Evolutionary conservation across 2,329 filamentous ascomycete genomes (phyloP).

Genomic region (Pezizomycotina sp.): DNA sequence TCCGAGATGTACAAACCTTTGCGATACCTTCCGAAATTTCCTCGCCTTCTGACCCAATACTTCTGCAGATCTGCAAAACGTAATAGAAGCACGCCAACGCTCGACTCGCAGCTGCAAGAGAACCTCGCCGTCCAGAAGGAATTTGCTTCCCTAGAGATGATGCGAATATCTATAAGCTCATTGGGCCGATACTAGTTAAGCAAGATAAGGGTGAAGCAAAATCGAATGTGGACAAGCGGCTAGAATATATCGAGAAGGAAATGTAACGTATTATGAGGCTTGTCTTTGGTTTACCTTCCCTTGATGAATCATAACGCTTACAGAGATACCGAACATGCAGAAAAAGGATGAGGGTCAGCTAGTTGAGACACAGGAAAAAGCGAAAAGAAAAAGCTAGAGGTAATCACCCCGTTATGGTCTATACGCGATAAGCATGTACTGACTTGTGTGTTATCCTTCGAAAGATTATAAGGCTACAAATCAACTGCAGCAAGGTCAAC

Average conservation of each 20-base stretch:
- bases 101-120: constrained; percentile 88
- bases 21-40: neutral
- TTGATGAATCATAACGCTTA: neutral
- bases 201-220: constrained; percentile 84
- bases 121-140: constrained; percentile 83
- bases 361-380: constrained; percentile 45
- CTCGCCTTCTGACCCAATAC: neutral
- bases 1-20: neutral
- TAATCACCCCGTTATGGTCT: constrained; percentile 28
- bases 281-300: neutral
- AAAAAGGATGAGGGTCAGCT: constrained; percentile 52
- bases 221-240: constrained; percentile 71
- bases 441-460: neutral
- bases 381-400: constrained; percentile 49
- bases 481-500: constrained; percentile 29
- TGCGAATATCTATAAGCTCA: constrained; percentile 87
- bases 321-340: constrained; percentile 29
- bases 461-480: constrained; percentile 34
- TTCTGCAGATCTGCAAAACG: constrained; percentile 54
- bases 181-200: constrained; percentile 83
- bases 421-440: constrained; percentile 6
- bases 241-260: constrained; percentile 87
- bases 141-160: constrained; percentile 64
- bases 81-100: constrained; percentile 68
- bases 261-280: constrained; percentile 45